Evolutionary conservation across 176 grass and related monocot species (phyloP).

Genomic region (Musa schizocarpa): DNA sequence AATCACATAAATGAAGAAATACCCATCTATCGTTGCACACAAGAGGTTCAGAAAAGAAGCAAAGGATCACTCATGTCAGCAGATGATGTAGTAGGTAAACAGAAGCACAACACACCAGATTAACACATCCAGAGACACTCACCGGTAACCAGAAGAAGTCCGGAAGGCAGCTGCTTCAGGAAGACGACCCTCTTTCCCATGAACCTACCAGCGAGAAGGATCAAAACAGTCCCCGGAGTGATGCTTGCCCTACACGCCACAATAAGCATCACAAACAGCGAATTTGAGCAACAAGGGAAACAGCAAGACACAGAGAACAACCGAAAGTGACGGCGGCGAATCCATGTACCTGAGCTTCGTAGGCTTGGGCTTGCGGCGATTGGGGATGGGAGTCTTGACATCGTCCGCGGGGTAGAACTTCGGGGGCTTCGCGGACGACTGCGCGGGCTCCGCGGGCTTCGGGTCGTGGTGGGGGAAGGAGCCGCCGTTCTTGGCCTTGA

Average conservation of each 20-base stretch:
- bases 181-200: slow-evolving; percentile 14
- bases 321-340: not conserved
- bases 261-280: not conserved
- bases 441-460: not conserved
- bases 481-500: slow-evolving; percentile 7
- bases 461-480: not conserved
- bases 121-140: not conserved
- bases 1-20: too few relatives aligned
- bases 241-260: not conserved
- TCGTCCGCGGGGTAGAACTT: slow-evolving; percentile 13
- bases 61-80: too few relatives aligned
- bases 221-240: slow-evolving; percentile 12
- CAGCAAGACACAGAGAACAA: too few relatives aligned
- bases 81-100: too few relatives aligned
- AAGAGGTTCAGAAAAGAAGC: too few relatives aligned
- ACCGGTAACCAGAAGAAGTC: slow-evolving; percentile 8
- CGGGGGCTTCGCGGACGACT: not conserved
- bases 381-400: not conserved
- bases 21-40: too few relatives aligned
- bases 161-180: slow-evolving; percentile 12
- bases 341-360: slow-evolving; percentile 5
- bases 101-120: too few relatives aligned
- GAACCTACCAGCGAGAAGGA: slow-evolving; percentile 15
- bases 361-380: not conserved
- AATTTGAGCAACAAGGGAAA: too few relatives aligned